Percentiles rank a stretch among this genome's conserved stretches.
Evolutionary conservation across 2,329 filamentous ascomycete genomes (phyloP).

Genomic region (Sarocladium kiliense): DNA sequence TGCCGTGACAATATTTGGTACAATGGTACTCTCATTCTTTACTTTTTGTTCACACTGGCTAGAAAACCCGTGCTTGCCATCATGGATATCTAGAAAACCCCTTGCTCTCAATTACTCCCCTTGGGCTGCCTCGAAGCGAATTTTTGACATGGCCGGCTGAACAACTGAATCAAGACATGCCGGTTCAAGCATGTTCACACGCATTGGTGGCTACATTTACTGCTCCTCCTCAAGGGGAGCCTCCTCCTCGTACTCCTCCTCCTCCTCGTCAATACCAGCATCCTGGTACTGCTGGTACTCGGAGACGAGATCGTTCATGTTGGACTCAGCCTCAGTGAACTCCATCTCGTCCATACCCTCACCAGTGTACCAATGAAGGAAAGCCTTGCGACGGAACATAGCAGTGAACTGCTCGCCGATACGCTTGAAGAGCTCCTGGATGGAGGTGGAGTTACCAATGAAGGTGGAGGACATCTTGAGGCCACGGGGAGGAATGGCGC

Average conservation of each 20-base stretch:
- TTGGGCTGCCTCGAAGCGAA: slow-evolving; percentile 26
- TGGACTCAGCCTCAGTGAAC: slow-evolving; percentile 99
- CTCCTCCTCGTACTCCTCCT: slow-evolving; percentile 94
- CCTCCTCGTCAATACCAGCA: slow-evolving; percentile 92
- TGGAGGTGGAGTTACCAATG: slow-evolving; percentile 98
- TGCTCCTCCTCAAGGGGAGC: slow-evolving; percentile 68
- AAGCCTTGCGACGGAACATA: slow-evolving; percentile 99
- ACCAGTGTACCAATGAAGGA: slow-evolving; percentile 99
- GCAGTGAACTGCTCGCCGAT: slow-evolving; percentile 99
- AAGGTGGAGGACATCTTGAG: slow-evolving; percentile 99
- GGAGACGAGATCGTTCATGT: slow-evolving; percentile 99
- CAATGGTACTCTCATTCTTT: slow-evolving; percentile 24
- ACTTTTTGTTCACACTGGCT: slow-evolving; percentile 25
- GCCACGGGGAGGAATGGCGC: slow-evolving; percentile 95
- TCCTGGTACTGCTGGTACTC: slow-evolving; percentile 99
- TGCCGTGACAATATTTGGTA: slow-evolving; percentile 22
- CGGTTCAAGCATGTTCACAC: background rate
- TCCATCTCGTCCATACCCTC: slow-evolving; percentile 99
- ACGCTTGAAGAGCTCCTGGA: slow-evolving; percentile 99
- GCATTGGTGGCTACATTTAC: slow-evolving; percentile 22
- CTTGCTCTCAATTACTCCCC: slow-evolving; percentile 12
- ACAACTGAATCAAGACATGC: slow-evolving; percentile 13
- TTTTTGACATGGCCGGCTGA: slow-evolving; percentile 20
- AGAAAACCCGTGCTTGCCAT: slow-evolving; percentile 16
- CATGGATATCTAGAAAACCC: slow-evolving; percentile 29